Evolutionary conservation across 75 land plant genomes (phyloP).

Genomic region (Pinus taeda): DNA sequence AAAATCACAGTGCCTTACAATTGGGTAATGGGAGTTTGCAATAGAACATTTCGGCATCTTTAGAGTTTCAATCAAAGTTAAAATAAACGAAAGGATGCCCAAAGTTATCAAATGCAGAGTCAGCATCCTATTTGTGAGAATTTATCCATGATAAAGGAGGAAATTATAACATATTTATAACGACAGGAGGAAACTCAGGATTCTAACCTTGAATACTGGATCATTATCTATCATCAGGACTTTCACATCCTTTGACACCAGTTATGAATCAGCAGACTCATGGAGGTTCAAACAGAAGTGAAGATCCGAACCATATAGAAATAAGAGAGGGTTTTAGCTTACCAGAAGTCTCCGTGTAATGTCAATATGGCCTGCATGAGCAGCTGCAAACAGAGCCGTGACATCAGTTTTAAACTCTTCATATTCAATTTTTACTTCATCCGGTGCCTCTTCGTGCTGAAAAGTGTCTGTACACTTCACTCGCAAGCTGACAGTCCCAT

Average conservation of each 20-base stretch:
- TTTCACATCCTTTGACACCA: background rate
- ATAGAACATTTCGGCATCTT: background rate
- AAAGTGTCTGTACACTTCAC: constrained; percentile 45
- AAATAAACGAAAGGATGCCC: background rate
- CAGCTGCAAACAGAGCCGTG: constrained; percentile 72
- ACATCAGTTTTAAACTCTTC: constrained; percentile 72
- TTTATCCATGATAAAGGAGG: no score
- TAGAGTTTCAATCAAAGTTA: background rate
- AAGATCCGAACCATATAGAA: constrained; percentile 1
- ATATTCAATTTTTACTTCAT: constrained; percentile 44
- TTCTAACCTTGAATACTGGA: no score
- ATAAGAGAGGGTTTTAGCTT: constrained; percentile 2
- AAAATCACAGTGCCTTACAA: background rate
- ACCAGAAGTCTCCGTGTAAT: constrained; percentile 67
- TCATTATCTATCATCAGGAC: background rate
- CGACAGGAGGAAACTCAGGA: background rate
- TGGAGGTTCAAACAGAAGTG: background rate
- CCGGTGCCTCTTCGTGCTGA: constrained; percentile 53
- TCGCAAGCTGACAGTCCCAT: constrained; percentile 56
- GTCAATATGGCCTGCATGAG: constrained; percentile 58
- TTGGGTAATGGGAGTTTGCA: background rate
- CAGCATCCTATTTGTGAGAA: background rate
- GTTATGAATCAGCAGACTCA: background rate
- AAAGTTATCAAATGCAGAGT: background rate
- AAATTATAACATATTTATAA: background rate